Evolutionary conservation across 1,284 basidiomycete genomes (phyloP).

Genomic region (Cystobasidium slooffiae): DNA sequence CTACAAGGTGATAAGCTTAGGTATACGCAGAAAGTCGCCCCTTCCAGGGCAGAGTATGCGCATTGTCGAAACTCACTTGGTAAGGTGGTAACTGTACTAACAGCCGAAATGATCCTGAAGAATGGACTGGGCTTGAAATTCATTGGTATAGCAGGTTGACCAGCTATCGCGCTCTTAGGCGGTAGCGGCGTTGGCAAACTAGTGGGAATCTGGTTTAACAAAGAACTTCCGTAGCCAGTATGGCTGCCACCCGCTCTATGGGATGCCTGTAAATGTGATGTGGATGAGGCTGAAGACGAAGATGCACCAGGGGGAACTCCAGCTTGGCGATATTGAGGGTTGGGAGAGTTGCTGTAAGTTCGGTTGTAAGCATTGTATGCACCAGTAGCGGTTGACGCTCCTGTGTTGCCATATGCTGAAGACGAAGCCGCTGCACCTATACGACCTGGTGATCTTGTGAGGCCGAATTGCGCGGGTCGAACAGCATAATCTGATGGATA

Average conservation of each 20-base stretch:
- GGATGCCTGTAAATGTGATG: slow-evolving; percentile 1
- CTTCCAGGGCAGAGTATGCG: not conserved
- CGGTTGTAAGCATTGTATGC: not conserved
- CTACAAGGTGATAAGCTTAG: slow-evolving; percentile 63
- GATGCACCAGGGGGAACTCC: not conserved
- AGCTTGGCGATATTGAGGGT: not conserved
- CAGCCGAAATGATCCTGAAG: slow-evolving; percentile 68
- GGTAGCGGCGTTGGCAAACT: slow-evolving; percentile 24
- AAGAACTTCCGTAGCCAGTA: not conserved
- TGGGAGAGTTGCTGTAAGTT: slow-evolving; percentile 18
- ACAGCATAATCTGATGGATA: slow-evolving; percentile 12
- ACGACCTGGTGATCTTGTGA: slow-evolving; percentile 27
- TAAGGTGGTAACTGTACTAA: slow-evolving; percentile 70
- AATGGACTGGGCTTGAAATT: slow-evolving; percentile 80
- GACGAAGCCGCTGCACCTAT: not conserved
- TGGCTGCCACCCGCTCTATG: not conserved
- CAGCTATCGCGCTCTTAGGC: slow-evolving; percentile 20
- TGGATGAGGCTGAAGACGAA: not conserved
- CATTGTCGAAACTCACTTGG: slow-evolving; percentile 63
- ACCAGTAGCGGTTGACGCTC: not conserved
- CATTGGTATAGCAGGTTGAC: slow-evolving; percentile 59
- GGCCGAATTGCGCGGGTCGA: slow-evolving; percentile 26
- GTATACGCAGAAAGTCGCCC: not conserved
- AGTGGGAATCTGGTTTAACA: slow-evolving; percentile 20
- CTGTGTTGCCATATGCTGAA: not conserved